A percentile compares a stretch with the other conserved stretches of the same genome.
These are phyloP conservation scores for Aspergillus cavernicola DNA, from an alignment of 495 filamentous ascomycete species.

Conservation along the genomic window DNA sequence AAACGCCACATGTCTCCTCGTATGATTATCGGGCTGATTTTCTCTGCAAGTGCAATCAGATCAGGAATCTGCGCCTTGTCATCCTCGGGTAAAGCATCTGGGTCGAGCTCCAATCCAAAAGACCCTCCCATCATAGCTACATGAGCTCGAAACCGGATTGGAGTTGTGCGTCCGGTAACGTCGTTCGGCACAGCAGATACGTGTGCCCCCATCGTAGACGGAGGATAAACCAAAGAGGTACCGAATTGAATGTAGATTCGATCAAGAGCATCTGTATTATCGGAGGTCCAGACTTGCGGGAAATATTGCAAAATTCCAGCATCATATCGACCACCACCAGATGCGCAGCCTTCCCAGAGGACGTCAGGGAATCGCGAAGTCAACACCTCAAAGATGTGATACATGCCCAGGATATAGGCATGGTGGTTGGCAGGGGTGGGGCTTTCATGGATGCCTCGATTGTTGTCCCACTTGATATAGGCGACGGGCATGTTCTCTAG, in stretches of 20 bases:
- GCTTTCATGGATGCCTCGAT: slow-evolving; percentile 51
- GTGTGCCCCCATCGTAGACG: slow-evolving; percentile 53
- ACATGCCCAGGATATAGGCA: slow-evolving; percentile 52
- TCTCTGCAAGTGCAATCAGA: slow-evolving; percentile 45
- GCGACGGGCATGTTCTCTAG: slow-evolving; percentile 44
- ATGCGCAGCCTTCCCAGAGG: slow-evolving; percentile 56
- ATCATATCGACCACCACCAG: slow-evolving; percentile 54
- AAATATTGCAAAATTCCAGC: slow-evolving; percentile 52
- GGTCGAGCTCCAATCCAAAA: slow-evolving; percentile 53
- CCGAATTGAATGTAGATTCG: slow-evolving; percentile 53
- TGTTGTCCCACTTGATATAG: slow-evolving; percentile 60
- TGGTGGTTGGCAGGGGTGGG: slow-evolving; percentile 45
- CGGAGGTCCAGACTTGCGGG: slow-evolving; percentile 56
- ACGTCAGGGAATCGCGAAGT: slow-evolving; percentile 51
- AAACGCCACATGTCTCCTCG: slow-evolving; percentile 50
- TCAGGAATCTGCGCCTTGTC: slow-evolving; percentile 40
- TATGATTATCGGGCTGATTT: slow-evolving; percentile 48
- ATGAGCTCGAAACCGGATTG: slow-evolving; percentile 47
- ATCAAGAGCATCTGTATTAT: slow-evolving; percentile 52
- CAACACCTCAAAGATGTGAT: slow-evolving; percentile 50
- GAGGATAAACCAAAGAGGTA: slow-evolving; percentile 50
- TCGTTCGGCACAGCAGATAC: slow-evolving; percentile 52
- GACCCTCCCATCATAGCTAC: slow-evolving; percentile 58
- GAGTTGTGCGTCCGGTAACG: slow-evolving; percentile 44
- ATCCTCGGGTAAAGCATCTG: slow-evolving; percentile 40